Percentiles rank a stretch among this genome's conserved stretches.
Evolutionary conservation across 2,329 filamentous ascomycete genomes (phyloP).

Genomic region (Rhinocladiella mackenziei): DNA sequence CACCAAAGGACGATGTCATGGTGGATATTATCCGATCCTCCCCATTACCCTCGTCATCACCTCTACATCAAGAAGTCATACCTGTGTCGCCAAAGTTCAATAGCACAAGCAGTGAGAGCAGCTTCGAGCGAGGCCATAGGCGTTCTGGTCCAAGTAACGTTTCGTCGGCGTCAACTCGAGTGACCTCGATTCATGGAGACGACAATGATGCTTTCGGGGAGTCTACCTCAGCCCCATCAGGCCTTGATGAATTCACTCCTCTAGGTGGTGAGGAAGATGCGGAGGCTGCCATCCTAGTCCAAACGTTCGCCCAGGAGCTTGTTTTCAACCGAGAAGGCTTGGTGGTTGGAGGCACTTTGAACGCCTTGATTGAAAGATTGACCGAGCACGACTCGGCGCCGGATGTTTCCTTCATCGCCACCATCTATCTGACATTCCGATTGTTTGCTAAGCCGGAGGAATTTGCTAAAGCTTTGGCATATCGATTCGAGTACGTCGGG

Average conservation of each 20-base stretch:
- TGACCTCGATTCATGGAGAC: conserved; percentile 54
- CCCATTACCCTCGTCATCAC: conserved; percentile 4
- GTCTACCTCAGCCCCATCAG: conserved; percentile 56
- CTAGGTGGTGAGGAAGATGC: conserved; percentile 69
- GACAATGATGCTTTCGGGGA: conserved; percentile 34
- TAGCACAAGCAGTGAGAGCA: conserved; percentile 73
- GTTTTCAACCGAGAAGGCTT: conserved; percentile 92
- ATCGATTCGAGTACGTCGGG: conserved; percentile 86
- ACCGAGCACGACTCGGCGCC: conserved; percentile 91
- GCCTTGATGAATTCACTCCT: conserved; percentile 64
- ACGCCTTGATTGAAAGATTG: conserved; percentile 87
- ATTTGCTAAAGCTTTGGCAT: conserved; percentile 76
- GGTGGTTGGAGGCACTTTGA: conserved; percentile 85
- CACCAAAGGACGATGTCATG: conserved; percentile 18
- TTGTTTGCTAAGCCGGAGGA: conserved; percentile 79
- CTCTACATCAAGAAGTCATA: conserved; percentile 5
- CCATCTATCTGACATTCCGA: conserved; percentile 94
- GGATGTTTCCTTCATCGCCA: conserved; percentile 84
- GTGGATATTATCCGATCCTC: conserved; percentile 13
- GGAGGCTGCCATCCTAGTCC: conserved; percentile 86
- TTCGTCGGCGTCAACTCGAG: conserved; percentile 79
- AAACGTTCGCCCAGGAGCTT: conserved; percentile 85
- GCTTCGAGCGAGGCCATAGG: conserved; percentile 55
- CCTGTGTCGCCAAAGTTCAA: conserved; percentile 2
- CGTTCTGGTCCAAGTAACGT: conserved; percentile 76